Evolutionary conservation across 2,329 filamentous ascomycete genomes (phyloP), one percentile per base, ranked within the genome.

Genomic region (Colletotrichum australisinense): DNA sequence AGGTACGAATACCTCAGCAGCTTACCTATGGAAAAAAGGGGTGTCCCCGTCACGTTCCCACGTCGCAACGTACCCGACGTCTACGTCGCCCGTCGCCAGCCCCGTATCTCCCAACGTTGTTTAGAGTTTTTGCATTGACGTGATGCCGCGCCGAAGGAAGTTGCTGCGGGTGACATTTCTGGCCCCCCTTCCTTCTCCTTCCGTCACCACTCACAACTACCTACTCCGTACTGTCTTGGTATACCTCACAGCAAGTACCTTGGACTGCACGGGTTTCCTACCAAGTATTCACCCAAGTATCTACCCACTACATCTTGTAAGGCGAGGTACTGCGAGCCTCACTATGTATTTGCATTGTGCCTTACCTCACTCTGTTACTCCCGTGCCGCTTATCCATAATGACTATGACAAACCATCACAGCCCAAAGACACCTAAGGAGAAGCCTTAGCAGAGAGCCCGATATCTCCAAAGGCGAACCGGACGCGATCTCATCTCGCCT

Each of bases 91-190:
- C 52, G 22, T 55, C 22, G 22, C n/a, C 52, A 22, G 52, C 52
- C 52, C 24, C 52, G 52, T 26, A 55, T 52, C 19, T 63, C 57
- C 22, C 69, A 38, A 30, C 58, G 49, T 63, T 26, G 26, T 56
- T 9, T 55, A 71, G 60, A 73, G 60, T 73, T 73, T 22, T 30
- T 49, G 60, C 71, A 66, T 66, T 73, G 71, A 73, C 67, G 62
- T 65, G 70, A 70, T 73, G 22, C 12, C 58, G 55, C 49, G 28
- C 26, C 30, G n/a, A 28, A 38, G 14, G 22, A 35, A 22, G 46
- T 32, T 22, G 28, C 42, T 49, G 46, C 24, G 30, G 58, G 59
- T 72, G 64, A 72, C 69, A 63, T 72, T 57, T 8, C 22, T 32
- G 8, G 3, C n/a, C 24, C 60, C 26, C 26, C 19, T 30, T 19